phyloP scores from a whole-genome alignment of 495 filamentous ascomycete species.

The Penicillium dipodomyicola region DNA sequence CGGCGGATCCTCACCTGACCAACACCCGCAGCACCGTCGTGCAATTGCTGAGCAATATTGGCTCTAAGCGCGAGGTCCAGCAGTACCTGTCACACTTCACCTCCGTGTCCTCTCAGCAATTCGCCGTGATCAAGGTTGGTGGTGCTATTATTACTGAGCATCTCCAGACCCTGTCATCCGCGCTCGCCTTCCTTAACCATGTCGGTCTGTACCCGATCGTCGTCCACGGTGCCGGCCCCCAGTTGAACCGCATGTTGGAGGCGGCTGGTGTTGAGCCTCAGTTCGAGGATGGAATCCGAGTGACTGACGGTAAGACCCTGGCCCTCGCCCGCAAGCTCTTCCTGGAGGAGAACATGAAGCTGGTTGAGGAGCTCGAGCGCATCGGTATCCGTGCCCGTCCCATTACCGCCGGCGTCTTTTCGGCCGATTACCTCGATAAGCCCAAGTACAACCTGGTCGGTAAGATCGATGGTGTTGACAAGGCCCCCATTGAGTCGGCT shows the following conservation, averaged over 20 bases:
- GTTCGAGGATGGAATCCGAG: conserved; percentile 93
- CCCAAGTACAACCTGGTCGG: conserved; percentile 93
- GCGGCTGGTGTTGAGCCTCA: conserved; percentile 91
- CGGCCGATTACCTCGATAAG: conserved; percentile 91
- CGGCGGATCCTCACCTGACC: conserved; percentile 46
- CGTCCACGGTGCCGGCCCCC: conserved; percentile 93
- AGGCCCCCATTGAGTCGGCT: conserved; percentile 83
- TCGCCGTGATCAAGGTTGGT: conserved; percentile 98
- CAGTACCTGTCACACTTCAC: conserved; percentile 98
- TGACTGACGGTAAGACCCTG: conserved; percentile 95
- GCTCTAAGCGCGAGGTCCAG: conserved; percentile 94
- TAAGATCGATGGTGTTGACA: conserved; percentile 93
- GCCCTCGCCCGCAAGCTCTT: conserved; percentile 88
- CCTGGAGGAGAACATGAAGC: conserved; percentile 91
- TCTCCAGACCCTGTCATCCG: conserved; percentile 81
- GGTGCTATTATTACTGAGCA: conserved; percentile 97
- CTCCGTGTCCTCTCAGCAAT: conserved; percentile 94
- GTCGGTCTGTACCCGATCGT: conserved; percentile 95
- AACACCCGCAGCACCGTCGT: conserved; percentile 85
- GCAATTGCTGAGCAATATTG: conserved; percentile 92
- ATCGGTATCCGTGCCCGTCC: conserved; percentile 89
- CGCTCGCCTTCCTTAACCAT: conserved; percentile 89
- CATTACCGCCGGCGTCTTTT: conserved; percentile 90
- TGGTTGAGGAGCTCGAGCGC: conserved; percentile 87
- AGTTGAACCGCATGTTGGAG: conserved; percentile 91